Evolutionary conservation across 805 yeast genomes (phyloP).

Genomic region (Candida incommunis): DNA sequence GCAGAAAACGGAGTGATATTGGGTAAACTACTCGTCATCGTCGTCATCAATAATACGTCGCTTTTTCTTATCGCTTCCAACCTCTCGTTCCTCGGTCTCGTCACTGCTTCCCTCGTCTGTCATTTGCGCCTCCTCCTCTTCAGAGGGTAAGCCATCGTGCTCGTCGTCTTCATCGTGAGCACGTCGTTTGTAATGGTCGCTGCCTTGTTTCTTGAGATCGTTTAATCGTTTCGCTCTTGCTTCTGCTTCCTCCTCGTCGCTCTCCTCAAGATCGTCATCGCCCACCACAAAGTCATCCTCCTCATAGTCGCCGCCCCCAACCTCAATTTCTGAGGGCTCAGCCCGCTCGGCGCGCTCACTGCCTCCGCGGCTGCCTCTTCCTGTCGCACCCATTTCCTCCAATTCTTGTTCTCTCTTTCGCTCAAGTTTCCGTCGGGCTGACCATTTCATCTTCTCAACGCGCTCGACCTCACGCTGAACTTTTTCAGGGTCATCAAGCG

Average conservation of each 20-base stretch:
- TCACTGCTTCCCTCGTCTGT: conserved; percentile 5
- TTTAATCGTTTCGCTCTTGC: conserved; percentile 15
- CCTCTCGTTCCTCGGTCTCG: conserved; percentile 3
- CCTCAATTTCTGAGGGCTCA: too few relatives aligned
- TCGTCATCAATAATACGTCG: conserved; percentile 18
- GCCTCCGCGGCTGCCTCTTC: conserved; percentile 2
- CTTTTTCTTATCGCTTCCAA: conserved; percentile 9
- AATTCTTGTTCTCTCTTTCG: conserved; percentile 19
- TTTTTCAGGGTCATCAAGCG: conserved; percentile 31
- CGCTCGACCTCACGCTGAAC: conserved; percentile 28
- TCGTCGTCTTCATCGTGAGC: conserved; percentile 7
- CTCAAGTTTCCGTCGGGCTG: conserved; percentile 29
- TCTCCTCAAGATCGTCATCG: too few relatives aligned
- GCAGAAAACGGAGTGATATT: conserved; percentile 3
- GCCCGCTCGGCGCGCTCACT: conserved; percentile 11
- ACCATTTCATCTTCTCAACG: conserved; percentile 23
- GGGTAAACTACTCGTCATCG: conserved; percentile 9
- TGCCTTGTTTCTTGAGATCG: conserved; percentile 18
- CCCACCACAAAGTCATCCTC: conserved; percentile 25
- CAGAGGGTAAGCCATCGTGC: conserved; percentile 2
- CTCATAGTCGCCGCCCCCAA: conserved; percentile 18
- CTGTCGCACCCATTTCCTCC: conserved; percentile 8
- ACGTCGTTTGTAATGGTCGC: conserved; percentile 9
- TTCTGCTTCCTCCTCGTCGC: conserved; percentile 17
- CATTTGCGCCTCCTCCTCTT: conserved; percentile 8